These are phyloP conservation scores for Cyclocybe aegerita DNA, from an alignment of 768 basidiomycete genomes.

Conservation along the genomic window DNA sequence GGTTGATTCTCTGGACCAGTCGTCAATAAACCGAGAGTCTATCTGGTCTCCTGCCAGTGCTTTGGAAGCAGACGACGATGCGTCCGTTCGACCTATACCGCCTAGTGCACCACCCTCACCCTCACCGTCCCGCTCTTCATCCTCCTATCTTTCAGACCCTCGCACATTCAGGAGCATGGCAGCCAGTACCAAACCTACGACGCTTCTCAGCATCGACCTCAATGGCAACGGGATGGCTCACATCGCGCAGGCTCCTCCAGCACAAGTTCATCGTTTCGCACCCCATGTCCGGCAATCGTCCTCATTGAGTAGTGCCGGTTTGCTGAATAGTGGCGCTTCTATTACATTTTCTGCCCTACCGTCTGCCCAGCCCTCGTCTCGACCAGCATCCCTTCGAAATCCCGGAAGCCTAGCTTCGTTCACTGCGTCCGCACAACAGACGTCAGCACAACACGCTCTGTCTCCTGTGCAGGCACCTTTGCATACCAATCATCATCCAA, in stretches of 20 bases:
- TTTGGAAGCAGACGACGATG: constrained; percentile 91
- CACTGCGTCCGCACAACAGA: constrained; percentile 25
- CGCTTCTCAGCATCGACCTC: constrained; percentile 86
- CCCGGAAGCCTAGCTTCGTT: constrained; percentile 28
- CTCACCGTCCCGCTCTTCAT: constrained; percentile 80
- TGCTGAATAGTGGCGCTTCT: constrained; percentile 50
- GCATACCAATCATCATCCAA: constrained; percentile 90
- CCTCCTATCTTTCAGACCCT: constrained; percentile 79
- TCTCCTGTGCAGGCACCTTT: constrained; percentile 73
- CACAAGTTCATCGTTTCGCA: constrained; percentile 49
- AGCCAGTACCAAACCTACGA: constrained; percentile 94
- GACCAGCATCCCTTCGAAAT: constrained; percentile 24
- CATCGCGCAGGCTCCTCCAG: constrained; percentile 78
- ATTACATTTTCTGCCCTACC: constrained; percentile 74
- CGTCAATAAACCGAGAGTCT: constrained; percentile 69
- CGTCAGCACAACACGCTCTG: constrained; percentile 21
- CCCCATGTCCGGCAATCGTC: constrained; percentile 65
- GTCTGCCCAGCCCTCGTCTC: constrained; percentile 44
- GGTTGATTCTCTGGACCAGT: constrained; percentile 46
- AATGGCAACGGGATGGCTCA: constrained; percentile 82
- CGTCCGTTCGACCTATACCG: constrained; percentile 85
- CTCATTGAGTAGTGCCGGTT: constrained; percentile 44
- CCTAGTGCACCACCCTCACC: constrained; percentile 88
- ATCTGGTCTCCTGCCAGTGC: constrained; percentile 77
- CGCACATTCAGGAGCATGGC: constrained; percentile 81